Evolutionary conservation across 2,329 filamentous ascomycete species (phyloP), one percentile per base, ranked within the genome.

Genomic region (Helicocarpus griseus): DNA sequence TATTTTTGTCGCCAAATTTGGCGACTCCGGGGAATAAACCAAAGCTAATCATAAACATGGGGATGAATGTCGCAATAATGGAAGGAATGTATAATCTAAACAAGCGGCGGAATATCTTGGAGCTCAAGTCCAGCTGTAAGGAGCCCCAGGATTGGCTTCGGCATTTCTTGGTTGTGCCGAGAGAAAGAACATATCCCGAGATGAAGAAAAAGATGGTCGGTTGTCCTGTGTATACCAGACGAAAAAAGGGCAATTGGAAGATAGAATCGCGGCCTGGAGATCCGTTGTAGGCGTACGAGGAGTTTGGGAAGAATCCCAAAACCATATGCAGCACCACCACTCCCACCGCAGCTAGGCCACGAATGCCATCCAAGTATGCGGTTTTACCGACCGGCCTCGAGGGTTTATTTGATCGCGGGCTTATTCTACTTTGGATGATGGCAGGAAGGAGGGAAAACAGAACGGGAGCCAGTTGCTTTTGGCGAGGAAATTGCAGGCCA

Each of bases 191-290:
- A 52, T 75, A 75, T 48, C 72, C 73, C 7, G 71, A 74, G 24
- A 75, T 68, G 31, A 75, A 67, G 57, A 75, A 75, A 61, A 75
- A 75, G 35, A 74, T 69, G 41, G 67, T 65, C 52, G 73, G 68
- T 54, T 74, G 71, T 22, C 73, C 71, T 3, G 70, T 68, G 51
- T 71, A 69, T 24, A 72, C 56, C 56, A 72, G 59, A 47, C 72
- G 69, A 21, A 73, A 48, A 55, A 73, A 62, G 21, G 70, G 70
- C 8, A 71, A 57, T 54, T 73, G 69, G 50, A 69, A 65, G 19
- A 70, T 58, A 24, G 48, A 54, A 43, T 54, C 49, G 28, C 53
- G 53, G 40, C 53, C 53, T 19, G 40, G 39, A 39, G 49, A 49
- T 24, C 48, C 48, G 51, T 55, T 48, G 47, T 57, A 51, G 22